Conservation (phyloP, 805 yeast genomes). For the Candida maris region DNA sequence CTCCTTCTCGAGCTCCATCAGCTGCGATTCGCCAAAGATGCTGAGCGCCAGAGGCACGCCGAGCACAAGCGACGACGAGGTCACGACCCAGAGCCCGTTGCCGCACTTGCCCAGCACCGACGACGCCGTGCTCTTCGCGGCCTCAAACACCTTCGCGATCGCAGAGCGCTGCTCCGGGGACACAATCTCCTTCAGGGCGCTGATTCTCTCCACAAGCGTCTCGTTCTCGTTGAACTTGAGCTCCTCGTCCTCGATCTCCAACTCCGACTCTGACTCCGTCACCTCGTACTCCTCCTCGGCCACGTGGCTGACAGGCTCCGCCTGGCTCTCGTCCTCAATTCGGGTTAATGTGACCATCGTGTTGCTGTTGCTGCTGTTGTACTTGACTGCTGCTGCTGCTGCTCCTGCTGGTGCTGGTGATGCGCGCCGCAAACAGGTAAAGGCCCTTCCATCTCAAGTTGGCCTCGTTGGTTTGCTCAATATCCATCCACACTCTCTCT, state of each 20-base stretch:
- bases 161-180: constrained; percentile 79
- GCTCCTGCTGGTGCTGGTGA: no score
- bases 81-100: constrained; percentile 74
- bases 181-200: constrained; percentile 86
- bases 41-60: constrained; percentile 93
- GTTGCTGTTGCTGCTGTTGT: not conserved
- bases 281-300: constrained; percentile 35
- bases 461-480: no score
- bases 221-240: constrained; percentile 83
- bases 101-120: constrained; percentile 61
- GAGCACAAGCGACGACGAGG: constrained; percentile 77
- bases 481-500: no score
- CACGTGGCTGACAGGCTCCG: constrained; percentile 12
- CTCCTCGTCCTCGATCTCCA: constrained; percentile 43
- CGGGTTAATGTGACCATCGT: constrained; percentile 74
- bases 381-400: no score
- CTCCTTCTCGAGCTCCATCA: constrained; percentile 91
- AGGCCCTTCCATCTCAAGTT: no score
- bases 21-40: constrained; percentile 87
- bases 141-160: constrained; percentile 28
- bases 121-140: constrained; percentile 39
- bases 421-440: no score
- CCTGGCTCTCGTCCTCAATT: constrained; percentile 51
- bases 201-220: constrained; percentile 79
- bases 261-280: constrained; percentile 43